Conservation (phyloP, 768 basidiomycete genomes). For the Leucosporidium creatinivorum region DNA sequence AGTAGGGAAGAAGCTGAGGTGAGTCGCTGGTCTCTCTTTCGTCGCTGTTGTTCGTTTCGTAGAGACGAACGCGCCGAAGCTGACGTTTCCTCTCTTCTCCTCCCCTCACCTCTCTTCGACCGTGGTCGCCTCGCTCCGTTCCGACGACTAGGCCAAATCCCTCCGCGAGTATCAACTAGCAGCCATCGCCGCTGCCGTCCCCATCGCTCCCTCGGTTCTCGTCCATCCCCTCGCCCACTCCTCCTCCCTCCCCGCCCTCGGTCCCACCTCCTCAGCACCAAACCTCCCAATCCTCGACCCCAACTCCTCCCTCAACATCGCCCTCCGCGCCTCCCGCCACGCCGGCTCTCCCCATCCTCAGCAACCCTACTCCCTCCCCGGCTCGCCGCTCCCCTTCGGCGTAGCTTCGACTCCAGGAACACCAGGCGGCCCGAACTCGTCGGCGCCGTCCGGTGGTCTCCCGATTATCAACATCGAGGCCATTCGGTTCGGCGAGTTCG, state of each 20-base stretch:
- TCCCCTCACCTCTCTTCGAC: conserved; percentile 5
- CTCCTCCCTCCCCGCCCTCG: no score
- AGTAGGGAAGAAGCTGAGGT: conserved; percentile 63
- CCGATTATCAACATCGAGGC: conserved; percentile 32
- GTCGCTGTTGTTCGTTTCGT: no score
- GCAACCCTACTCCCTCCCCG: conserved; percentile 35
- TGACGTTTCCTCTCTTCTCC: no score
- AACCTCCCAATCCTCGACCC: not conserved
- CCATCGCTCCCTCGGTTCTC: no score
- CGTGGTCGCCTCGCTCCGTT: not conserved
- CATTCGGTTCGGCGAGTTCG: conserved; percentile 59
- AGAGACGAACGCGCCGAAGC: no score
- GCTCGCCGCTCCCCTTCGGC: conserved; percentile 14
- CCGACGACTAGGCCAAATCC: not conserved
- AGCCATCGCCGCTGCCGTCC: no score
- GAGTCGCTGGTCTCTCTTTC: not conserved
- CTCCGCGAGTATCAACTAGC: not conserved
- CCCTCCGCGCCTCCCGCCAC: conserved; percentile 35
- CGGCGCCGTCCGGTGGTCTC: conserved; percentile 17
- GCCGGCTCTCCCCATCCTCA: conserved; percentile 32
- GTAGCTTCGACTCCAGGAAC: not conserved
- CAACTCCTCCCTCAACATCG: not conserved
- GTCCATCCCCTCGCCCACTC: no score
- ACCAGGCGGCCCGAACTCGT: conserved; percentile 13
- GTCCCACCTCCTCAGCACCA: not conserved